A percentile compares a stretch with the other conserved stretches of the same genome.
Conservation (phyloP, 768 basidiomycete genomes). For the Termitomyces bulborhizus region DNA sequence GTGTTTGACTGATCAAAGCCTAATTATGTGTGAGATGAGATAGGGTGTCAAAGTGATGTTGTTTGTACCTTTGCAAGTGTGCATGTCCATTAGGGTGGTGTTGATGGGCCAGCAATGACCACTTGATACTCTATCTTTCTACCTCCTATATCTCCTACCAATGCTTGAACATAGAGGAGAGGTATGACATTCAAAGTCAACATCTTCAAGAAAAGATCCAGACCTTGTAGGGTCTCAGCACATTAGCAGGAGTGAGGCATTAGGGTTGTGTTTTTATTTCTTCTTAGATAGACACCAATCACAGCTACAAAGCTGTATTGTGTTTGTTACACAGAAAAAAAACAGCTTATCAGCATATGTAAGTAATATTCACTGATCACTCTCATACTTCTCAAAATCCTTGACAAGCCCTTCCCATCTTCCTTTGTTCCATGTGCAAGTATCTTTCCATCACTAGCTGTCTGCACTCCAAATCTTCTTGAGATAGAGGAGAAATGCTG, state of each 20-base stretch:
- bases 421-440: conserved; percentile 32
- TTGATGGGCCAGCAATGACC: not conserved
- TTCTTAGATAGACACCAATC: not conserved
- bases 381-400: conserved; percentile 25
- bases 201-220: not conserved
- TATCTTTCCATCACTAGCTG: conserved; percentile 34
- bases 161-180: too few species aligned
- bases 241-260: too few species aligned
- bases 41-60: not conserved
- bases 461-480: conserved; percentile 28
- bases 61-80: not conserved
- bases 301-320: not conserved
- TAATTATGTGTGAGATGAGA: not conserved
- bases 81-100: not conserved
- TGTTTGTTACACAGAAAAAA: too few species aligned
- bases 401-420: conserved; percentile 29
- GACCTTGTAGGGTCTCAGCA: not conserved
- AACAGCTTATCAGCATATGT: not conserved
- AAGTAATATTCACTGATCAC: conserved; percentile 2
- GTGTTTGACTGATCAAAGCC: not conserved
- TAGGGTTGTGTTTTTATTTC: too few species aligned
- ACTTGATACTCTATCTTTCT: not conserved
- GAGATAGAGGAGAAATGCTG: conserved; percentile 21
- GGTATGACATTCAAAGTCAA: not conserved
- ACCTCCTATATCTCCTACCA: not conserved